Evolutionary conservation across 2,329 filamentous ascomycete species (phyloP), one percentile per base, ranked within the genome.

Genomic region (Sporothrix schenckii): DNA sequence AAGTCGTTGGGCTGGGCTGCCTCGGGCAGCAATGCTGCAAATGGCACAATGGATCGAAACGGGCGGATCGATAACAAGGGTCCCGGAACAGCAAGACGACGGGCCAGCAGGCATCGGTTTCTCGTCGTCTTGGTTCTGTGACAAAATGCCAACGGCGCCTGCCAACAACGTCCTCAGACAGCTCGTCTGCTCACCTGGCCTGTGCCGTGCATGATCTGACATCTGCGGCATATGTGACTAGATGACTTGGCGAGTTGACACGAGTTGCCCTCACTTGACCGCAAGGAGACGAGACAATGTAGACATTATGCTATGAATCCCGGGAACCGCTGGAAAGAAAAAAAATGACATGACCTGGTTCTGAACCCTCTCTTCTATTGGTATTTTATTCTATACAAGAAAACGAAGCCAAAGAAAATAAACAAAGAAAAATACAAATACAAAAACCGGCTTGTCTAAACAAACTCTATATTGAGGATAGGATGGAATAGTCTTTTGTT

Each of bases 351-450:
- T 54, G 52, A 54, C 27, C 54, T 11, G 54, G 27, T 30, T 30
- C 54, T 39, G 54, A 58, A 39, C 54, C 54, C 16, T n/a, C 16
- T n/a, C 27, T 39, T 58, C 54, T 58, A 58, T 19, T 30, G 54
- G 54, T 58, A 19, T 39, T 34, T 19, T 34, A 58, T n/a, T 58
- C 54, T 39, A 61, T 21, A 19, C 41, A 47, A 66, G 9, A 52
- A 68, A 56, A n/a, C 49, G 21, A 52, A 68, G 34, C 49, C 16
- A 50, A 4, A 41, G 2, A 11, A 7, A 44, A 44, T 3, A 44
- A 13, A 14, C 41, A 16, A 44, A 44, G 41, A 16, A 13, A 13
- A 44, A 14, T 1, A 44, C 9, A 44, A 44, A 44, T 13, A 13
- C 49, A 39, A 66, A 41, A 53, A 53, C 24, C 39, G n/a, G 52